phyloP scores from a whole-genome alignment of 345 rosid species.

The Salix brachista region DNA sequence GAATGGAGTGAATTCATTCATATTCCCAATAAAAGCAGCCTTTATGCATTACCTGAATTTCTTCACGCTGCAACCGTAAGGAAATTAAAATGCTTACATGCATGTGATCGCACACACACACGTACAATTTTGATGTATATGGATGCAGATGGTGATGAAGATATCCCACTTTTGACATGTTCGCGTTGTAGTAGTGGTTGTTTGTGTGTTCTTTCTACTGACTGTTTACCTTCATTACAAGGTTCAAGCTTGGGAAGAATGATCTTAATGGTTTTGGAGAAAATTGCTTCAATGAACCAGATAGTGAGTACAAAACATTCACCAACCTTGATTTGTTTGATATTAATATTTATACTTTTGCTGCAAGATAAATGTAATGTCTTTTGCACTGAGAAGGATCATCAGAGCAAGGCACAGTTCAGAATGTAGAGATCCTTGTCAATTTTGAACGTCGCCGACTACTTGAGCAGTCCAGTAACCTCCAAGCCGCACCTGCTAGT shows the following conservation, averaged over 20 bases:
- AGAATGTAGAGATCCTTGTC: constrained; percentile 31
- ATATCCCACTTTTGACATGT: not conserved
- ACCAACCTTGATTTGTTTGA: not conserved
- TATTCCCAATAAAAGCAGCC: constrained; percentile 36
- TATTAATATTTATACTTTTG: not conserved
- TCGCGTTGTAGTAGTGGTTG: not conserved
- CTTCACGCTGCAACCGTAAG: constrained; percentile 27
- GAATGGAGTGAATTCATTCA: constrained; percentile 32
- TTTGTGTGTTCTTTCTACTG: constrained; percentile 17
- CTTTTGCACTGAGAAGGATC: constrained; percentile 24
- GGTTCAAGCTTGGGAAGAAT: constrained; percentile 38
- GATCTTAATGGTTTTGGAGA: constrained; percentile 12
- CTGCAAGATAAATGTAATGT: not conserved
- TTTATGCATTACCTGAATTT: constrained; percentile 32
- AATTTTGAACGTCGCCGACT: constrained; percentile 55
- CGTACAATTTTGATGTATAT: not conserved
- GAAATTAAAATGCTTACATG: not conserved
- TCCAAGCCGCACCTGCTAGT: constrained; percentile 48
- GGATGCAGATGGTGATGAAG: not conserved
- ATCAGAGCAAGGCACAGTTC: constrained; percentile 19
- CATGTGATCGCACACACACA: not conserved
- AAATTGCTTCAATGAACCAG: constrained; percentile 10
- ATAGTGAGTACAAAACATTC: constrained; percentile 31
- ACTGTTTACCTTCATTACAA: constrained; percentile 19
- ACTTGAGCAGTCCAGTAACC: constrained; percentile 59